Evolutionary conservation across 2,329 filamentous ascomycete genomes (phyloP), one percentile per base, ranked within the genome.

Genomic region (Pseudogymnoascus sp.): DNA sequence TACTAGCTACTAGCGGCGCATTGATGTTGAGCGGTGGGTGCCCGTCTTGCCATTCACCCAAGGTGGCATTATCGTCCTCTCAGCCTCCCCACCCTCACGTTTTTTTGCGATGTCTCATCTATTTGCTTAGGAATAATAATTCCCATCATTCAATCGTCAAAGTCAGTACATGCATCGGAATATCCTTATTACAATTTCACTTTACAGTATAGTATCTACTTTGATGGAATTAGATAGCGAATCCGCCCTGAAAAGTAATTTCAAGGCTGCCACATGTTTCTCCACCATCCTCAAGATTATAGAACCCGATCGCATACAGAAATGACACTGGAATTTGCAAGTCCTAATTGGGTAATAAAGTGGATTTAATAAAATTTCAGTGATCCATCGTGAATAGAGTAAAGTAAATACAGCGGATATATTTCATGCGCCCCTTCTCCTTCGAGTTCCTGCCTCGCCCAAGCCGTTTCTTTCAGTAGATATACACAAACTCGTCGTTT

Each of bases 401-500:
- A 55, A 35, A 35, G 48, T 35, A 55, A 55, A 55, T 35, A 35
- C 29, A 33, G 15, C n/a, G 15, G 29, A 55, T 55, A 55, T 55
- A 33, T 55, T 15, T 13, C n/a, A 13, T 9, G 29, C 15, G 29
- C 48, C 9, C 48, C 9, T 6, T 18, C n/a, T 35, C n/a, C 13
- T 33, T 8, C 48, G 48, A 55, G 29, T 55, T 55, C 48, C 48
- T 33, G 29, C 48, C 48, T 35, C 48, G 48, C 13, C 25, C 29
- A 33, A 33, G 15, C 4, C 29, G 13, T 33, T 55, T 29, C n/a
- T 12, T 25, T 64, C 39, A 84, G 67, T 85, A 85, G 55, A 85
- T 78, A 72, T 84, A 87, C 13, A 87, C 79, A 73, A 88, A 88
- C 68, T 88, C 85, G 62, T 89, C 84, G 67, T 88, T 89, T 74